Percentiles rank a stretch among this genome's conserved stretches.
Conservation (phyloP, 1,284 basidiomycete species). For the Ustilago esculenta region DNA sequence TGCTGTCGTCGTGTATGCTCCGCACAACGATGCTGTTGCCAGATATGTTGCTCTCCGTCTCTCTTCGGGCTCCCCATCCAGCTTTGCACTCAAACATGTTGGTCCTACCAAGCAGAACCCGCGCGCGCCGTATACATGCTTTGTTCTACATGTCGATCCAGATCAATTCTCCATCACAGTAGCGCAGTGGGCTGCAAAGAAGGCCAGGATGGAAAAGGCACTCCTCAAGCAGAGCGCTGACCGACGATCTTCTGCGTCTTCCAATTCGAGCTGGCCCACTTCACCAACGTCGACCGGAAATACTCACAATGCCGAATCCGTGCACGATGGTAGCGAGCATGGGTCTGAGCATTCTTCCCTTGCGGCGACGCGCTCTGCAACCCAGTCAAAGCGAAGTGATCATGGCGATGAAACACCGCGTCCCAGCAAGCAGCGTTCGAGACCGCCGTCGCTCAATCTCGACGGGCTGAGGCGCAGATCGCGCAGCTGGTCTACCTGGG, state of each 20-base stretch:
- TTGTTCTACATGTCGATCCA: slow-evolving; percentile 42
- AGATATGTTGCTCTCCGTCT: slow-evolving; percentile 39
- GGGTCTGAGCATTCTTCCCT: slow-evolving; percentile 6
- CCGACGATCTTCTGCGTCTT: background rate
- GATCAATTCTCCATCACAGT: slow-evolving; percentile 45
- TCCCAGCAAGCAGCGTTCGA: slow-evolving; percentile 11
- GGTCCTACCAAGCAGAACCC: slow-evolving; percentile 31
- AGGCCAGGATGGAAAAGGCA: slow-evolving; percentile 40
- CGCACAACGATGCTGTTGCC: slow-evolving; percentile 43
- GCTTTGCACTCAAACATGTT: slow-evolving; percentile 36
- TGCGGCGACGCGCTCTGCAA: background rate
- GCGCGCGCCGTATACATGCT: slow-evolving; percentile 48
- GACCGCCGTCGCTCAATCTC: slow-evolving; percentile 23
- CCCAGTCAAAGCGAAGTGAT: too few species aligned
- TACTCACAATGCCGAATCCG: slow-evolving; percentile 10
- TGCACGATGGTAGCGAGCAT: slow-evolving; percentile 9
- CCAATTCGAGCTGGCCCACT: slow-evolving; percentile 20
- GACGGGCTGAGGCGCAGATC: slow-evolving; percentile 16
- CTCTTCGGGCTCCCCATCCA: slow-evolving; percentile 41
- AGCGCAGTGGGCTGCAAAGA: slow-evolving; percentile 50
- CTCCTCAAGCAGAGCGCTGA: slow-evolving; percentile 19
- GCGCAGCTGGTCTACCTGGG: slow-evolving; percentile 50
- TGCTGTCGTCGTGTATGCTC: slow-evolving; percentile 45
- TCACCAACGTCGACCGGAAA: slow-evolving; percentile 23
- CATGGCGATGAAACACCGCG: slow-evolving; percentile 32